A percentile compares a stretch with the other conserved stretches of the same genome.
Conservation (phyloP, 768 basidiomycete species). For the Podaxis sp. region DNA sequence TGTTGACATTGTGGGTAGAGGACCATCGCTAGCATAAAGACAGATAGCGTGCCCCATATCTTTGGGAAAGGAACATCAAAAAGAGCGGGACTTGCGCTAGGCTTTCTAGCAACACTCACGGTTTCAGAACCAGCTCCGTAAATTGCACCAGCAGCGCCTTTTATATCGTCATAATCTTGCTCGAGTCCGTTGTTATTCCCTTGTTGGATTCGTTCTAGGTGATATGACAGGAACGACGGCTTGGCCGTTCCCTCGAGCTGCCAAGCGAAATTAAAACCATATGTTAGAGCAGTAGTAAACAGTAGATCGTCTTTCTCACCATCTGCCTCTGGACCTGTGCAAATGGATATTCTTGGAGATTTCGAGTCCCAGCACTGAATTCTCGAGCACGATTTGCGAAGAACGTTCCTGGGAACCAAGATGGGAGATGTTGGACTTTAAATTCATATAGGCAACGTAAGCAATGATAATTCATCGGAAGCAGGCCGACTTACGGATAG, state of each 20-base stretch:
- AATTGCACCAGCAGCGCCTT: constrained; percentile 85
- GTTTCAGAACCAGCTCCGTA: constrained; percentile 65
- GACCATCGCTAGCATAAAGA: constrained; percentile 71
- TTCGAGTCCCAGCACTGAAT: constrained; percentile 4
- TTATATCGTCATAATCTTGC: constrained; percentile 28
- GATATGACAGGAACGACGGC: neutral
- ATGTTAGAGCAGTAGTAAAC: neutral
- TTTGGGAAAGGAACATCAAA: constrained; percentile 17
- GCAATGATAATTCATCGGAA: neutral
- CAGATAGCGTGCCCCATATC: constrained; percentile 54
- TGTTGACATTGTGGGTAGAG: constrained; percentile 53
- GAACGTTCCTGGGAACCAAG: constrained; percentile 26
- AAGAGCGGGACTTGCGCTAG: neutral
- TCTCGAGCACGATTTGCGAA: constrained; percentile 20
- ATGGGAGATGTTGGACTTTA: constrained; percentile 23
- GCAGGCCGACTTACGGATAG: neutral
- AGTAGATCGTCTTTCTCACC: neutral
- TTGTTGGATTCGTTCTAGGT: neutral
- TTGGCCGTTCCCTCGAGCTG: neutral
- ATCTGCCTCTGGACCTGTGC: constrained; percentile 19
- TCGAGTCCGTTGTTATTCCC: neutral
- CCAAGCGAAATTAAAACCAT: neutral
- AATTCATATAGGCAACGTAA: neutral
- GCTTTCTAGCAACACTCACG: constrained; percentile 29
- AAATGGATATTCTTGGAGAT: constrained; percentile 21